Base-by-base conservation (phyloP, 192 early-diverging fungal genomes). In the Backusella tarrabulga region DNA sequence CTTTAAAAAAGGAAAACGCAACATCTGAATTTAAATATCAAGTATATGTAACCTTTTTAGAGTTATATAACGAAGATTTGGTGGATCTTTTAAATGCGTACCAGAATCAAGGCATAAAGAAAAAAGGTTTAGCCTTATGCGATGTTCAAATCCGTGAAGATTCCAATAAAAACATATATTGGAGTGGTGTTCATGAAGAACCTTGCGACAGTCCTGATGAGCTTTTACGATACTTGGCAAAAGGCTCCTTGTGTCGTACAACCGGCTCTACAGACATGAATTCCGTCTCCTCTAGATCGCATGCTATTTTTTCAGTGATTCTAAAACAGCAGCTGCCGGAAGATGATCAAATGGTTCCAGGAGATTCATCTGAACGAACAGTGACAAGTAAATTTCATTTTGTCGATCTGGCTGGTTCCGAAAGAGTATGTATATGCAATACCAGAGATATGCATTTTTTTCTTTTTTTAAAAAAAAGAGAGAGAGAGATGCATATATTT, bases 221-320 rank as follows among this genome's bases (percentile, higher is more conserved):
- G 69, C 78, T 88, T 26, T 63, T 90, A 44, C 83, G 76, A 3
- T 81, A 84, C 67, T 67, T 90, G 34, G 81, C 86, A 78, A 87
- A 87, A 73, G 89, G 89, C 71, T 86, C 89, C 14, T 40, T 87
- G 42, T 85, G 84, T 80, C 81, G 89, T 79, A 90, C 89, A 40
- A 99, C 97, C 0, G 94, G 94, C 23, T 92, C 96, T 29, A 99
- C 98, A n/a, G 95, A 96, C 42, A 98, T 98, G 97, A 99, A 99
- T 84, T 88, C 91, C 21, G 89, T 93, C 11, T 97, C 96, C 2
- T 97, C 96, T 60, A 89, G 97, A 68, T 97, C 96, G 34, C 98
- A 99, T 83, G 98, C 97, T 46, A 99, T 99, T 54, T 99, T 98
- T 83, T 92, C 93, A 0, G 90, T 99, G 7, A 92, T 91, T 21